Percentiles rank a stretch among this genome's conserved stretches.
These are phyloP conservation scores for Penstemon barbatus DNA, from an alignment of 257 asterid genomes.

Conservation along the genomic window DNA sequence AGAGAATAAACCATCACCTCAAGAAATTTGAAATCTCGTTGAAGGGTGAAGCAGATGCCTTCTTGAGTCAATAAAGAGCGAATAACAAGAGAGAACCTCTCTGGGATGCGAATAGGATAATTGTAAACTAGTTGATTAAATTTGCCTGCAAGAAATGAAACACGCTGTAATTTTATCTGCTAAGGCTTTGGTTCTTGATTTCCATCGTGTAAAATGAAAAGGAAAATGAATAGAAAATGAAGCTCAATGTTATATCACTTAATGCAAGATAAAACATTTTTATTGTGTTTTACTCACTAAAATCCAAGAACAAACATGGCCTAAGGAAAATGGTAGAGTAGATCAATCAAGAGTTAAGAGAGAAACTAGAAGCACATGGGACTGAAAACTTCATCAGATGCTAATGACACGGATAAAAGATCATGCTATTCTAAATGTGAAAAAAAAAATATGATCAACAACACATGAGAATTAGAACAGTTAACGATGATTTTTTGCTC, in stretches of 20 bases:
- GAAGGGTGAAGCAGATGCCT: slow-evolving; percentile 94
- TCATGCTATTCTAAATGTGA: slow-evolving; percentile 4
- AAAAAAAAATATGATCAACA: background rate
- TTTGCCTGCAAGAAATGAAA: slow-evolving; percentile 62
- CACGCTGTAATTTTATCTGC: slow-evolving; percentile 1
- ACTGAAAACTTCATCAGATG: slow-evolving; percentile 13
- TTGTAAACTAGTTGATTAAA: slow-evolving; percentile 95
- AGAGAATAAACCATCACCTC: slow-evolving; percentile 61
- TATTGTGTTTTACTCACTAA: too few relatives aligned
- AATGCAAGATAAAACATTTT: too few relatives aligned
- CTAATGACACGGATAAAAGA: slow-evolving; percentile 10
- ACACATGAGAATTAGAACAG: background rate
- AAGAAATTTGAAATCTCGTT: slow-evolving; percentile 91
- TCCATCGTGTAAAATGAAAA: background rate
- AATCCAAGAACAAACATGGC: slow-evolving; percentile 2
- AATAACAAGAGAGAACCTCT: slow-evolving; percentile 97
- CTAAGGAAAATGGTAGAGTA: slow-evolving; percentile 1
- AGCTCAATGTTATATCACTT: background rate
- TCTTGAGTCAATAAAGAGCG: slow-evolving; percentile 98
- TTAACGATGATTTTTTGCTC: slow-evolving; percentile 1
- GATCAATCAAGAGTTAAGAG: slow-evolving; percentile 21
- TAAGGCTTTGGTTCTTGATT: background rate
- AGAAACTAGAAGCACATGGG: slow-evolving; percentile 11
- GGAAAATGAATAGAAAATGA: background rate
- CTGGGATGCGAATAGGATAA: slow-evolving; percentile 95